Conservation (phyloP, 768 basidiomycete species). For the Exsudoporus frostii region DNA sequence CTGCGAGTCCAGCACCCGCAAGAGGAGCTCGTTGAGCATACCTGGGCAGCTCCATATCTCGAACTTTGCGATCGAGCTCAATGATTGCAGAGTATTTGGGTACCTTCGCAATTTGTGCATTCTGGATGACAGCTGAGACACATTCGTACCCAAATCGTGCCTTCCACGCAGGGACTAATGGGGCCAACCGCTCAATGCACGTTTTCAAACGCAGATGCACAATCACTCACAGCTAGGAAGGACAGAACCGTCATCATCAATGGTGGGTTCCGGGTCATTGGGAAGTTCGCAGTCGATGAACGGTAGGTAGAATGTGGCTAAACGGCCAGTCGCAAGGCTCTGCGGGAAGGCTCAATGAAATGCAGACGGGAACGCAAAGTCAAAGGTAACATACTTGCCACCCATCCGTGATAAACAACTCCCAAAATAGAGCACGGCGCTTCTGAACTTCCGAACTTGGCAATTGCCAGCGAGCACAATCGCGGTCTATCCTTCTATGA, state of each 20-base stretch:
- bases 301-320: slow-evolving; percentile 65
- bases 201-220: neutral
- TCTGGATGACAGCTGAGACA: slow-evolving; percentile 65
- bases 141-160: slow-evolving; percentile 65
- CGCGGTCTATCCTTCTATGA: slow-evolving; percentile 53
- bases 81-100: slow-evolving; percentile 61
- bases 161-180: slow-evolving; percentile 64
- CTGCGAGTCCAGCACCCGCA: slow-evolving; percentile 47
- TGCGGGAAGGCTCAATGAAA: slow-evolving; percentile 21
- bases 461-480: slow-evolving; percentile 69
- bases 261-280: slow-evolving; percentile 53
- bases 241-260: slow-evolving; percentile 55
- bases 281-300: slow-evolving; percentile 74
- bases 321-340: slow-evolving; percentile 68
- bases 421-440: slow-evolving; percentile 69
- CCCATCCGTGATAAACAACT: slow-evolving; percentile 68
- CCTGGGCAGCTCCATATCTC: slow-evolving; percentile 63
- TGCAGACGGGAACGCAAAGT: neutral
- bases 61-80: slow-evolving; percentile 62
- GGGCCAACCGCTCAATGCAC: neutral
- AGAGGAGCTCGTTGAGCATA: slow-evolving; percentile 55
- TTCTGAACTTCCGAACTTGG: slow-evolving; percentile 64
- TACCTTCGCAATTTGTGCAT: slow-evolving; percentile 60
- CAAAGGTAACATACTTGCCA: slow-evolving; percentile 55
- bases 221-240: slow-evolving; percentile 55